Conservation (phyloP, 2,329 filamentous ascomycete genomes). For the Trichoderma sp. region DNA sequence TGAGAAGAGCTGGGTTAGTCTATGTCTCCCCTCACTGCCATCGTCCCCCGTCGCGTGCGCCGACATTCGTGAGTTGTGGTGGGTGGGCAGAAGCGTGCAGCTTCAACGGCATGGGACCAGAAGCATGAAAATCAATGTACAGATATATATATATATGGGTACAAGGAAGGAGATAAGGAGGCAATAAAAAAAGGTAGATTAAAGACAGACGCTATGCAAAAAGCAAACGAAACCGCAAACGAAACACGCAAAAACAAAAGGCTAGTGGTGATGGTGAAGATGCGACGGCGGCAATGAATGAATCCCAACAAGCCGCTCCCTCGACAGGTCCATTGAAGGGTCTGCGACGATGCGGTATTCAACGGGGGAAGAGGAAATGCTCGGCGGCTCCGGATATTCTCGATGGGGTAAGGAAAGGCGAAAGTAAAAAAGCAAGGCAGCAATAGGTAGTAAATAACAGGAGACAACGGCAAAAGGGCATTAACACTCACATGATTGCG, state of each 20-base stretch:
- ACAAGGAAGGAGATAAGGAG: background rate
- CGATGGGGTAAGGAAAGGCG: background rate
- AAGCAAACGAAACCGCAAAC: background rate
- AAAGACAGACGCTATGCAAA: background rate
- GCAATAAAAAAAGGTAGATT: background rate
- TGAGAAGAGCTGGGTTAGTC: slow-evolving; percentile 34
- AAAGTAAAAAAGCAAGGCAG: background rate
- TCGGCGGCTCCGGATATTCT: slow-evolving; percentile 17
- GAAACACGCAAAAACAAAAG: background rate
- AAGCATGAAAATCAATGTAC: slow-evolving; percentile 16
- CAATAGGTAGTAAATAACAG: slow-evolving; percentile 10
- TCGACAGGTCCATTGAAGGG: slow-evolving; percentile 15
- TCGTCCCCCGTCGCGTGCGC: slow-evolving; percentile 13
- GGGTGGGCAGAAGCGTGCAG: slow-evolving; percentile 21
- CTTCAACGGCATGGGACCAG: slow-evolving; percentile 17
- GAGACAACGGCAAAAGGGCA: slow-evolving; percentile 7
- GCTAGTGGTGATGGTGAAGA: slow-evolving; percentile 10
- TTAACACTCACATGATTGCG: slow-evolving; percentile 17
- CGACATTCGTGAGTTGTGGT: slow-evolving; percentile 23
- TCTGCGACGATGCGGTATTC: background rate
- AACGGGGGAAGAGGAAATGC: background rate
- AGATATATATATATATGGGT: background rate
- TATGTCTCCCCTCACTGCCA: slow-evolving; percentile 8
- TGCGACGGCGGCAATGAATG: slow-evolving; percentile 1
- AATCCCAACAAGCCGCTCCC: slow-evolving; percentile 11